Evolutionary conservation across 768 basidiomycete species (phyloP), one percentile per base, ranked within the genome.

Genomic region (Cystofilobasidium bisporidii): DNA sequence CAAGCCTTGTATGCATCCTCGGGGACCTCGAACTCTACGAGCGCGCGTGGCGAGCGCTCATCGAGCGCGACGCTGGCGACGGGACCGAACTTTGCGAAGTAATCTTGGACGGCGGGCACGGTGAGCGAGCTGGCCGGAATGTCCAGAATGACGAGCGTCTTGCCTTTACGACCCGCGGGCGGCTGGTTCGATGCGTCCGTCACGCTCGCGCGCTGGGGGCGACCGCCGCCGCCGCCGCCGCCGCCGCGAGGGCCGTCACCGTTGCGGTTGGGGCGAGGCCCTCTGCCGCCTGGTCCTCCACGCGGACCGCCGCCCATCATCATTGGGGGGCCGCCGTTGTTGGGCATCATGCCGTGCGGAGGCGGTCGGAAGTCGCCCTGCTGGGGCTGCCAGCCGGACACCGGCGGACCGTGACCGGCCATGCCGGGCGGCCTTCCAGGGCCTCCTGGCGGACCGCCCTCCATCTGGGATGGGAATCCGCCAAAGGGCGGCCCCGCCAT

Each of bases 41-140:
- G 78, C 0, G 91, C 91, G 75, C 92, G 90, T 55, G 84, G 82
- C 55, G 80, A 83, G 24, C 78, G 75, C n/a, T 79, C 78, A 75
- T 97, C 91, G 60, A 96, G 84, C 9, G 89, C 90, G 61, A 96
- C 88, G 71, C 92, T 91, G 17, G 91, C 91, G 69, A 97, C 89
- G 2, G 84, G 87, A 12, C 93, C 93, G 71, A 94, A 97, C 71
- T 86, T 84, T 76, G 87, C 87, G 80, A 98, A 97, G 86, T 91
- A 92, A 24, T 81, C 83, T 72, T 87, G 89, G 63, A 98, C 86
- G 8, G 84, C 79, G 61, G 86, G 86, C 18, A 91, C 82, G 18
- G 83, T 83, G 47, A 94, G 82, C 71, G 87, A 86, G 70, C 89
- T 86, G 60, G 86, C 83, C 0, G 93, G 93, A 65, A 97, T 93